Percentiles rank a stretch among this genome's conserved stretches.
These are phyloP conservation scores for Vickermania ingenoplastis DNA, from an alignment of 208 protist genomes.

Conservation along the genomic window DNA sequence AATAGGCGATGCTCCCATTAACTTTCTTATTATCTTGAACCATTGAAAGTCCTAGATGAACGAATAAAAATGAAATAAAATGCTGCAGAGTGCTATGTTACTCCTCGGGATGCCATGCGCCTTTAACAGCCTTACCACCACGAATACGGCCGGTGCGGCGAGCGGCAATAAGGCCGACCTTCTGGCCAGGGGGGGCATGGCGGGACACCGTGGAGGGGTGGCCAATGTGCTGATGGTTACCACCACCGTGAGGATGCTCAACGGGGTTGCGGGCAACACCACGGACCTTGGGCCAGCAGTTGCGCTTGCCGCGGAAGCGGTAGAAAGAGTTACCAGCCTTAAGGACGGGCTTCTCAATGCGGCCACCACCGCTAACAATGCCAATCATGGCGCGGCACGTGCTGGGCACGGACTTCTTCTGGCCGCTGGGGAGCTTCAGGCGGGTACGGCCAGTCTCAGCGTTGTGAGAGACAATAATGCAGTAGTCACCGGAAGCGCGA, in stretches of 20 bases:
- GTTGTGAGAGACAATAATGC: conserved; percentile 97
- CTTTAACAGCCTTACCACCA: conserved; percentile 84
- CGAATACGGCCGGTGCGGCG: conserved; percentile 93
- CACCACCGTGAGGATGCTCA: conserved; percentile 99
- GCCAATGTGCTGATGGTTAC: conserved; percentile 99
- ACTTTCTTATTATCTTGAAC: too few species aligned
- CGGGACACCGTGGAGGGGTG: conserved; percentile 91
- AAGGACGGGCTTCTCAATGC: conserved; percentile 99
- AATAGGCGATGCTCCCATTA: too few species aligned
- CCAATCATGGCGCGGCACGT: conserved; percentile 96
- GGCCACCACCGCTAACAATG: conserved; percentile 98
- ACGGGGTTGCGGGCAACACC: conserved; percentile 99
- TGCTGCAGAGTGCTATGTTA: conserved; percentile 17
- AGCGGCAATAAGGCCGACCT: conserved; percentile 96
- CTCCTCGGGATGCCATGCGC: conserved; percentile 85
- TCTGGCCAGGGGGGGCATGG: conserved; percentile 87
- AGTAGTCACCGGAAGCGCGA: conserved; percentile 95
- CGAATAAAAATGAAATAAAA: not conserved
- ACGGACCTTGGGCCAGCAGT: conserved; percentile 97
- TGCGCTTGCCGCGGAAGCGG: conserved; percentile 98
- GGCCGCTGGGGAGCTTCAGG: conserved; percentile 97
- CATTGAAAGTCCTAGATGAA: too few species aligned
- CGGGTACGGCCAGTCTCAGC: conserved; percentile 94
- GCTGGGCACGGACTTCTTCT: conserved; percentile 96
- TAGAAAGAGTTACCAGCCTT: conserved; percentile 98